Percentiles rank a stretch among this genome's conserved stretches.
Conservation (phyloP, 73 alveolate genomes). For the Halteria grandinella region DNA sequence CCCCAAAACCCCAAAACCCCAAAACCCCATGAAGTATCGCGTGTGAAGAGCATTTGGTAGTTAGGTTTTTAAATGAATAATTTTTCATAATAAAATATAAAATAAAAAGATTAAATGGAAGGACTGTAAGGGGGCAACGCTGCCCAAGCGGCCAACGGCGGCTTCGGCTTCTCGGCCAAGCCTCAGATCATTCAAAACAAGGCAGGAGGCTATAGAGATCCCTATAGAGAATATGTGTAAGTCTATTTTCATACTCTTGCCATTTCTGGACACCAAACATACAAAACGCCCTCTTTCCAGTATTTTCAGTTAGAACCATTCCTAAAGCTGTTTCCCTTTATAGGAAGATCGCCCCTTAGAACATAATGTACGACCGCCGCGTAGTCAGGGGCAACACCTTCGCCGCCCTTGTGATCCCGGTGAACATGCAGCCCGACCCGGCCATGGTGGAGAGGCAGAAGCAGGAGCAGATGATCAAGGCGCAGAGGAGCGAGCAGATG, state of each 20-base stretch:
- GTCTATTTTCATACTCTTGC: too few species aligned
- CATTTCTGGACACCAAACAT: background rate
- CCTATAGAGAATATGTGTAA: constrained; percentile 63
- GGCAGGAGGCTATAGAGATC: constrained; percentile 69
- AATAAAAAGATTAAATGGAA: constrained; percentile 48
- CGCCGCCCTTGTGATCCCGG: constrained; percentile 94
- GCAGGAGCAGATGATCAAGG: constrained; percentile 60
- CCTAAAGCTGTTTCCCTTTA: too few species aligned
- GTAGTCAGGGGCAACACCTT: constrained; percentile 97
- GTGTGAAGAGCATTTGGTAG: background rate
- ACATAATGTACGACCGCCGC: constrained; percentile 90
- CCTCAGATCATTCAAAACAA: constrained; percentile 53
- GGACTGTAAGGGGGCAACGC: constrained; percentile 54
- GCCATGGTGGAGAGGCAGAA: constrained; percentile 72
- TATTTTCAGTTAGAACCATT: too few species aligned
- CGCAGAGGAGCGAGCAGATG: constrained; percentile 44
- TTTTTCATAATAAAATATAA: constrained; percentile 14
- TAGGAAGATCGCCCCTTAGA: constrained; percentile 72
- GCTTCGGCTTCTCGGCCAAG: constrained; percentile 60
- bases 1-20: constrained; percentile 59
- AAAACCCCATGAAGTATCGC: background rate
- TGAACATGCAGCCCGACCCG: constrained; percentile 73
- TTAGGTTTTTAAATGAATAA: constrained; percentile 8
- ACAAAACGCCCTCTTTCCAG: too few species aligned
- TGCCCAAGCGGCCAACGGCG: constrained; percentile 40